Evolutionary conservation across 2,329 filamentous ascomycete species (phyloP), one percentile per base, ranked within the genome.

Genomic region (Aspergillus clavatus): DNA sequence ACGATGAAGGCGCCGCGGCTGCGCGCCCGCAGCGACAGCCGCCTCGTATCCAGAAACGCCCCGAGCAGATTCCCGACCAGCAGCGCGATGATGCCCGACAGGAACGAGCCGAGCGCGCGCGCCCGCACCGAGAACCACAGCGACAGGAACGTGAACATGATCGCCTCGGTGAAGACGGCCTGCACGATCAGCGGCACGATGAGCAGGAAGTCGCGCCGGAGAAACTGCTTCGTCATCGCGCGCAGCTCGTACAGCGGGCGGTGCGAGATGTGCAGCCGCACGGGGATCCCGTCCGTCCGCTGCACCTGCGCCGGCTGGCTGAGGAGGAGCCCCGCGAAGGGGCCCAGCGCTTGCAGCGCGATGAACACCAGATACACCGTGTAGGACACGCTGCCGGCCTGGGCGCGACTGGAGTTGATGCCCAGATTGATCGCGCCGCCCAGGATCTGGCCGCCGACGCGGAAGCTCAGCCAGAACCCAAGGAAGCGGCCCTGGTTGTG

Each of bases 341-440:
- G 83, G 0, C 81, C 84, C 0, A 76, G 52, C 0, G 80, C 80
- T 57, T 89, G 86, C 0, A 89, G 65, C 0, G 80, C 82, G 46
- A 89, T 87, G 56, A 89, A 89, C 16, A 86, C 63, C 7, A 84
- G 66, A 51, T 81, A 88, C 0, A 88, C 84, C 0, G 76, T 77
- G 51, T 86, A 87, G 0, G 81, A 84, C 0, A 88, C 82, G 38
- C 81, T 78, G 0, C 84, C 85, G 0, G 79, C 79, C 41, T 76
- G 59, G 48, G 76, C 70, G 0, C 76, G 70, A 28, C 80, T 59
- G 0, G 72, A 73, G 54, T 88, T 87, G 8, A 88, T 63, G 0
- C 82, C 82, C 0, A 89, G 67, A 38, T 86, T 87, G 58, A 89
- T 82, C 0, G 83, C 82, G 8, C 84, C 85, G 2, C 85, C 85